phyloP scores from a whole-genome alignment of 2,329 filamentous ascomycete species.

The Fusarium sp. region DNA sequence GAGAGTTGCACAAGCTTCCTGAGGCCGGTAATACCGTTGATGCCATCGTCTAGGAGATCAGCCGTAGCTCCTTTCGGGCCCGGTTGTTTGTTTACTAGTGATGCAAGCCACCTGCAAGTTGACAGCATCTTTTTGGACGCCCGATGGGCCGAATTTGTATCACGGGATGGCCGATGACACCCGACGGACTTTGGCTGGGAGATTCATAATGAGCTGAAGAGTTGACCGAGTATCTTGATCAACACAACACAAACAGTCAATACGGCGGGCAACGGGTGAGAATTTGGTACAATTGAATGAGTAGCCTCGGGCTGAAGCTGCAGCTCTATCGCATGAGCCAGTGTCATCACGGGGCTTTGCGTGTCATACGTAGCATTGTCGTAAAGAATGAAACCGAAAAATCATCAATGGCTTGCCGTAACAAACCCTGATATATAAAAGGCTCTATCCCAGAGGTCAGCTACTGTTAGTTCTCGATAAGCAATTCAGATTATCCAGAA shows the following conservation, averaged over 20 bases:
- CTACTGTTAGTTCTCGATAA: conserved; percentile 3
- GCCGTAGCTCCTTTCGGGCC: background rate
- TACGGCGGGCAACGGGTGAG: conserved; percentile 4
- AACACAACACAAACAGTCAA: conserved; percentile 4
- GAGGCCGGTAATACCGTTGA: conserved; percentile 27
- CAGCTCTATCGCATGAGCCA: conserved; percentile 24
- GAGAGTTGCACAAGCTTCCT: conserved; percentile 35
- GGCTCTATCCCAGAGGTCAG: conserved; percentile 1
- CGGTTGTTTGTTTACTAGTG: conserved; percentile 14
- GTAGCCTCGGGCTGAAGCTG: conserved; percentile 16
- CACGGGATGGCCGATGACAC: conserved; percentile 20
- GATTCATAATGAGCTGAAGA: conserved; percentile 11
- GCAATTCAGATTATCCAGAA: background rate
- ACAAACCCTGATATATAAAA: conserved; percentile 24
- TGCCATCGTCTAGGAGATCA: background rate
- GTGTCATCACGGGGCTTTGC: conserved; percentile 25
- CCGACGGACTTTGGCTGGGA: background rate
- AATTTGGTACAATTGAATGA: conserved; percentile 8
- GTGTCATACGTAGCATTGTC: conserved; percentile 26
- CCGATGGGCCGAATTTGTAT: conserved; percentile 28
- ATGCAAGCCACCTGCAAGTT: conserved; percentile 23
- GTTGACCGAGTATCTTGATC: background rate
- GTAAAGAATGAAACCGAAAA: background rate
- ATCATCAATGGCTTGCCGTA: background rate
- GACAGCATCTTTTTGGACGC: conserved; percentile 10